Base-by-base conservation (phyloP, 441 rosid species). In the California macrophylla region DNA sequence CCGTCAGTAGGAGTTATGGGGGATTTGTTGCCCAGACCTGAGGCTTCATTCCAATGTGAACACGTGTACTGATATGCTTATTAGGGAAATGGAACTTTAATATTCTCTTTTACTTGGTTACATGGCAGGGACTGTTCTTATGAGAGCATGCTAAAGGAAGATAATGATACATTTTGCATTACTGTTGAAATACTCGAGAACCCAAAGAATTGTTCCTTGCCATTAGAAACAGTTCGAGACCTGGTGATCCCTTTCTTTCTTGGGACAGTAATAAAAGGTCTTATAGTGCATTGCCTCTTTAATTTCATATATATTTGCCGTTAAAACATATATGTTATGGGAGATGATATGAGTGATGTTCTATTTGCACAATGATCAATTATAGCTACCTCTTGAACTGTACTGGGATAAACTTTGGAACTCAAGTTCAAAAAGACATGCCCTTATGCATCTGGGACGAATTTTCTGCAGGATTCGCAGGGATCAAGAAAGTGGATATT, bases 191-290 rank as follows among this genome's bases (percentile, higher is more conserved):
- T 83, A 67, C 72, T 79, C 30, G 89, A 92, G 77, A 81, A 69
- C 66, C 72, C 85, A 32, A 84, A 73, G 78, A 75, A 66, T 26
- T 80, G 78, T 30, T 73, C 75, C 52, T 70, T 74, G 34, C 69
- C 75, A 23, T 68, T 89, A 77, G 85, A 79, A 45, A 71, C 75
- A 21, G 77, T 95, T 73, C 87, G 70, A 72, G 81, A 71, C 66
- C 16, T 72, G 7, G 67, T 91, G 75, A 85, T 95, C 69, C 98
- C 98, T 3, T 87, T 79, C 72, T 88, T 95, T 73, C 89, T 91
- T 26, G 79, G 78, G 71, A 74, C 90, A 74, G 85, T 88, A 56
- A 72, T 96, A 64, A 89, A 85, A 91, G 99, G 99, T 93, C 62
- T 18, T 64, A 32, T 34, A 15, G 47, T 64, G 15, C 28, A 10